Conservation (phyloP, 768 basidiomycete species). For the Amanita polypyramis region DNA sequence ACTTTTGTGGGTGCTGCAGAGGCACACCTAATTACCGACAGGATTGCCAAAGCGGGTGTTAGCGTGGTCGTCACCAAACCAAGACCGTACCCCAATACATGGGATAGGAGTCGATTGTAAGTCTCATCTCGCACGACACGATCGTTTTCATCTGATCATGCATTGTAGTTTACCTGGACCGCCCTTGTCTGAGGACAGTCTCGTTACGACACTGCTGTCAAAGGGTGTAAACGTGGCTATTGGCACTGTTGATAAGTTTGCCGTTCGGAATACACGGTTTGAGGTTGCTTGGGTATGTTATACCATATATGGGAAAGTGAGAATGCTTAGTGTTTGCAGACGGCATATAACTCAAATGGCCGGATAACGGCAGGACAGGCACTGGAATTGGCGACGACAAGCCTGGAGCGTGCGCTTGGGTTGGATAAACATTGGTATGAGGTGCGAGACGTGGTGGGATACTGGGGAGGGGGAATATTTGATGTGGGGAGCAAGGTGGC, state of each 20-base stretch:
- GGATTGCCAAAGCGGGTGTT: conserved; percentile 50
- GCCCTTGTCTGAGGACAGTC: conserved; percentile 48
- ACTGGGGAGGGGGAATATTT: conserved; percentile 27
- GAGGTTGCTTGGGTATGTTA: conserved; percentile 45
- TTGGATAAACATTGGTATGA: conserved; percentile 11
- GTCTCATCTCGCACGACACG: conserved; percentile 12
- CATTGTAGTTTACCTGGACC: conserved; percentile 52
- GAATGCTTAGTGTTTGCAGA: conserved; percentile 14
- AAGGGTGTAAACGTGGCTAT: conserved; percentile 57
- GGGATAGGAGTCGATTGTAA: conserved; percentile 59
- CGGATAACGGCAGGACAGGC: conserved; percentile 27
- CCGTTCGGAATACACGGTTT: conserved; percentile 59
- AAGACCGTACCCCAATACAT: conserved; percentile 51
- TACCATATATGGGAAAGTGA: conserved; percentile 3
- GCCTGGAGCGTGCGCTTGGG: conserved; percentile 33
- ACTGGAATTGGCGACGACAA: conserved; percentile 28
- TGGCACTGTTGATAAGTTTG: conserved; percentile 48
- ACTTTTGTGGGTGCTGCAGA: conserved; percentile 55
- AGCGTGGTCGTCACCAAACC: conserved; percentile 62
- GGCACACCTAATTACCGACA: conserved; percentile 49
- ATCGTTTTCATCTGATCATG: background rate
- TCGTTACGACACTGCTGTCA: conserved; percentile 40
- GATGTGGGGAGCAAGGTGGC: conserved; percentile 35
- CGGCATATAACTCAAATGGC: conserved; percentile 24
- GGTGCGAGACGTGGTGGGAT: conserved; percentile 28